Evolutionary conservation across 139 green algal species (phyloP).

Genomic region (Ostreobium quekettii): DNA sequence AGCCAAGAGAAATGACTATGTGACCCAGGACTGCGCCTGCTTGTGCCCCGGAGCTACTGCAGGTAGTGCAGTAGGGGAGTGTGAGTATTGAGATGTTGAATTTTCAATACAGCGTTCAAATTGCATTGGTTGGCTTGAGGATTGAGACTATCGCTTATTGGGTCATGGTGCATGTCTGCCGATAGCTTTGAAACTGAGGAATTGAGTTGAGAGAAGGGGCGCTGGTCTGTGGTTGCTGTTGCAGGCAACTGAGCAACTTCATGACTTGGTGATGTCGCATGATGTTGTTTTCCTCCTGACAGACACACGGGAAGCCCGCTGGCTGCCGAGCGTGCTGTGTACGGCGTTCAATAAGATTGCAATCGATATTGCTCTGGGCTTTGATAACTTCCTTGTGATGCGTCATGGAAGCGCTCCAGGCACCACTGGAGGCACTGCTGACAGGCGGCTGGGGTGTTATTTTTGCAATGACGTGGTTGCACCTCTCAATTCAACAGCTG

Average conservation of each 20-base stretch:
- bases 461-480: constrained; percentile 98
- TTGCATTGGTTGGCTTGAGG: not conserved
- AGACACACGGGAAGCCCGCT: constrained; percentile 90
- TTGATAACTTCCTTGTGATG: constrained; percentile 79
- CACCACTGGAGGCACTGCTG: not conserved
- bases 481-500: constrained; percentile 72
- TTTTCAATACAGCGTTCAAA: not conserved
- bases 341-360: constrained; percentile 54
- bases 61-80: too few species aligned
- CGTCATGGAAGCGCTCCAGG: constrained; percentile 34
- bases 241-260: constrained; percentile 38
- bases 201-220: too few species aligned
- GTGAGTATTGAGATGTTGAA: not conserved
- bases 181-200: too few species aligned
- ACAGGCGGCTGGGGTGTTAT: constrained; percentile 85
- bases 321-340: constrained; percentile 82
- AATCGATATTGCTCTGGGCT: constrained; percentile 89
- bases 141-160: not conserved
- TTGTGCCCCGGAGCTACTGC: too few species aligned
- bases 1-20: too few species aligned
- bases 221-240: too few species aligned
- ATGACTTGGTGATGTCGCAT: constrained; percentile 49
- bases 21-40: too few species aligned
- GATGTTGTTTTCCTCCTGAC: constrained; percentile 92
- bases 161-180: not conserved